These are phyloP conservation scores for Cryptococcus jaspeensis DNA, from an alignment of 1,284 basidiomycete genomes.

Conservation along the genomic window DNA sequence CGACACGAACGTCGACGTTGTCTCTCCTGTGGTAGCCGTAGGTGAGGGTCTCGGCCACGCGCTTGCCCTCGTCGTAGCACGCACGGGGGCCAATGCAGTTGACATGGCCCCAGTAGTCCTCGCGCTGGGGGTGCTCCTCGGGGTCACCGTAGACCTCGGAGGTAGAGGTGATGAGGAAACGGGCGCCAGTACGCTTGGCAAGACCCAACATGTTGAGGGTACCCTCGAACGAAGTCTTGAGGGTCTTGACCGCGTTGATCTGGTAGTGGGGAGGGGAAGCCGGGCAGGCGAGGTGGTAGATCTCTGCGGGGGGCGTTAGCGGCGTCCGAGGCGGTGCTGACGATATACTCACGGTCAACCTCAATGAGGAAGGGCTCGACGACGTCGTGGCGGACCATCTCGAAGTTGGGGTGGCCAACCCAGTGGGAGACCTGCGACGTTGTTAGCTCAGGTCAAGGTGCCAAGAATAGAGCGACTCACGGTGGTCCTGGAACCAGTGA, in stretches of 20 bases:
- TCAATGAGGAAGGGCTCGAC: slow-evolving; percentile 96
- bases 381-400: slow-evolving; percentile 94
- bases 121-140: slow-evolving; percentile 91
- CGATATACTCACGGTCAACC: slow-evolving; percentile 72
- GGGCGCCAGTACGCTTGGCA: slow-evolving; percentile 95
- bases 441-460: neutral
- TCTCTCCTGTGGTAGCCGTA: slow-evolving; percentile 94
- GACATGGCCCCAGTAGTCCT: slow-evolving; percentile 97
- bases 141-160: slow-evolving; percentile 95
- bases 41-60: slow-evolving; percentile 89
- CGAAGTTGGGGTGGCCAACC: slow-evolving; percentile 98
- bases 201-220: slow-evolving; percentile 97
- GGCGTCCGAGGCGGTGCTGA: neutral
- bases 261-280: slow-evolving; percentile 95
- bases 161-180: slow-evolving; percentile 92
- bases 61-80: slow-evolving; percentile 98
- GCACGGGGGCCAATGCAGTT: slow-evolving; percentile 96
- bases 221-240: slow-evolving; percentile 97
- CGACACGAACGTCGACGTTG: slow-evolving; percentile 90
- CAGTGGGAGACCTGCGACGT: slow-evolving; percentile 63
- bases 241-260: slow-evolving; percentile 91
- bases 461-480: slow-evolving; percentile 53
- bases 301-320: slow-evolving; percentile 60
- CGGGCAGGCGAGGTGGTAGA: slow-evolving; percentile 94
- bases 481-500: slow-evolving; percentile 93